Conservation (phyloP, 2,329 filamentous ascomycete species). For the Didymella pinodella region DNA sequence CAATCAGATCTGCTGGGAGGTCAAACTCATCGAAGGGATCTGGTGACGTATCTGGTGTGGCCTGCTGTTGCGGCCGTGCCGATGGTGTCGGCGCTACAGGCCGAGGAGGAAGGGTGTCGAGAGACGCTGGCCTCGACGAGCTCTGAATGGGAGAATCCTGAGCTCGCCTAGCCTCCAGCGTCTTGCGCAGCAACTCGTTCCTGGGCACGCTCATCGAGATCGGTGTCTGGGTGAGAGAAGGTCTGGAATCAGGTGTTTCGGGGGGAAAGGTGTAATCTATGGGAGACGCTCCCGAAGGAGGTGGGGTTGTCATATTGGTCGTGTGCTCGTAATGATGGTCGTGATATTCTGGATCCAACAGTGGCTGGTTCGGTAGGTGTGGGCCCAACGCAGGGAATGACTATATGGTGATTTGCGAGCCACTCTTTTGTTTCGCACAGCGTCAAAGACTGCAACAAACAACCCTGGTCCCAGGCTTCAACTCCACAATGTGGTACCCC, state of each 20-base stretch:
- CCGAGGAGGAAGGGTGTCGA: slow-evolving; percentile 3
- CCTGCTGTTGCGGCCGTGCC: slow-evolving; percentile 3
- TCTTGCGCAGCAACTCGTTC: slow-evolving; percentile 45
- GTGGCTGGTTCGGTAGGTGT: neutral
- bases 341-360: slow-evolving; percentile 2
- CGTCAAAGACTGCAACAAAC: slow-evolving; percentile 5
- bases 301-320: slow-evolving; percentile 33
- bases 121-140: slow-evolving; percentile 1
- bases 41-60: slow-evolving; percentile 21
- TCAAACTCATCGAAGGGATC: slow-evolving; percentile 38
- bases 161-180: slow-evolving; percentile 43
- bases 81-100: slow-evolving; percentile 6
- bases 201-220: slow-evolving; percentile 41
- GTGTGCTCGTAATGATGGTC: slow-evolving; percentile 7
- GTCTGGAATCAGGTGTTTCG: slow-evolving; percentile 27
- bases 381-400: slow-evolving; percentile 9
- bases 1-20: slow-evolving; percentile 43
- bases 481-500: slow-evolving; percentile 4
- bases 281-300: slow-evolving; percentile 31
- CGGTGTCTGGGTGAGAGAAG: slow-evolving; percentile 23
- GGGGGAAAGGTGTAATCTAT: slow-evolving; percentile 30
- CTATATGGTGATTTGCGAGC: slow-evolving; percentile 15
- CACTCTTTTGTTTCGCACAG: slow-evolving; percentile 13
- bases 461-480: neutral
- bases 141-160: slow-evolving; percentile 28